Percentiles rank a stretch among this genome's conserved stretches.
Conservation (phyloP, 2,329 filamentous ascomycete genomes). For the Dothistroma pini region DNA sequence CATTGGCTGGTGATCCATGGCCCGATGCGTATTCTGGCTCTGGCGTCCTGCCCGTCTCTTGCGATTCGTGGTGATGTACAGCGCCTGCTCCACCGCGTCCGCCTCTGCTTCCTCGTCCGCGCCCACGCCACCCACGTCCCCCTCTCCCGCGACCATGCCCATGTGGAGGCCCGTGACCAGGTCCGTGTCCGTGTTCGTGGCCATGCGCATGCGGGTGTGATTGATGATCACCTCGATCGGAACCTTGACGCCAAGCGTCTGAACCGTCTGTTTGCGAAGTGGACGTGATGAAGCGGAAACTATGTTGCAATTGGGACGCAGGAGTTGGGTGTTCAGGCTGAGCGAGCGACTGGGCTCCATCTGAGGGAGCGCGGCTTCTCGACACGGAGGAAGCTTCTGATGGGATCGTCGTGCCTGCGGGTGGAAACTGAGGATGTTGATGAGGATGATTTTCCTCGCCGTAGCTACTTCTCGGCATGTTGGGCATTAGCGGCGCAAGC, state of each 20-base stretch:
- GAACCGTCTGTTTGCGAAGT: slow-evolving; percentile 28
- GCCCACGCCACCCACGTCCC: slow-evolving; percentile 29
- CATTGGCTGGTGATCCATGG: slow-evolving; percentile 35
- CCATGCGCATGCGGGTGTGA: not conserved
- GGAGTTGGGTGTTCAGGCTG: slow-evolving; percentile 19
- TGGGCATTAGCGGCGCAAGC: slow-evolving; percentile 36
- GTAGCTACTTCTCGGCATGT: slow-evolving; percentile 36
- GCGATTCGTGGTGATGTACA: slow-evolving; percentile 14
- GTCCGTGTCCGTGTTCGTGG: slow-evolving; percentile 4
- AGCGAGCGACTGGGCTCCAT: slow-evolving; percentile 30
- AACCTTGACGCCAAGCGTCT: slow-evolving; percentile 30
- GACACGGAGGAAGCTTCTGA: slow-evolving; percentile 16
- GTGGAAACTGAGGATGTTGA: slow-evolving; percentile 16
- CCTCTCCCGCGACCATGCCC: slow-evolving; percentile 26
- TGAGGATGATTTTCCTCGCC: slow-evolving; percentile 26
- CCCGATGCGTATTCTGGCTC: slow-evolving; percentile 38
- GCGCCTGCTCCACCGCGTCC: slow-evolving; percentile 34
- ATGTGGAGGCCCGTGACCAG: slow-evolving; percentile 27
- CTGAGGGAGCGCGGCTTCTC: slow-evolving; percentile 34
- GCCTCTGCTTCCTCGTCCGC: slow-evolving; percentile 40
- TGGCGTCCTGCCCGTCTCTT: slow-evolving; percentile 34
- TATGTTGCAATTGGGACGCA: slow-evolving; percentile 21
- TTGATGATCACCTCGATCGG: slow-evolving; percentile 12
- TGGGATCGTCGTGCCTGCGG: slow-evolving; percentile 7
- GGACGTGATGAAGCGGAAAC: slow-evolving; percentile 35